These are phyloP conservation scores for Colletotrichum lindemuthianum DNA, from an alignment of 2,329 filamentous ascomycete genomes.

Conservation along the genomic window DNA sequence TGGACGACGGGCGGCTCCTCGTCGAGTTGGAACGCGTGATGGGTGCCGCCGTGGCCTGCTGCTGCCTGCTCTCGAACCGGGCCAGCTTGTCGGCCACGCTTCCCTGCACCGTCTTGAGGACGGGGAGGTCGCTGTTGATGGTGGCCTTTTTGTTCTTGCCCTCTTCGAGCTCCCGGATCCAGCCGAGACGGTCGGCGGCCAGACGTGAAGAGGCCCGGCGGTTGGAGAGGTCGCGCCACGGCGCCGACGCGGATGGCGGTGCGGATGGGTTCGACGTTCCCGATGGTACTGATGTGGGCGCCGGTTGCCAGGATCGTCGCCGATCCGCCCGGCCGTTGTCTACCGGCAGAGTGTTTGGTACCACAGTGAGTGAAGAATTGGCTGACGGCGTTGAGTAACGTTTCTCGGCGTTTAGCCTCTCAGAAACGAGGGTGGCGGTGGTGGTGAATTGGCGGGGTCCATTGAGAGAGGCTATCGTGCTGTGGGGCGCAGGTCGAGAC, in stretches of 20 bases:
- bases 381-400: conserved; percentile 19
- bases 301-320: conserved; percentile 26
- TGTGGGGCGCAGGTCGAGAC: not conserved
- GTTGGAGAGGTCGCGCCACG: conserved; percentile 6
- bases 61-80: conserved; percentile 24
- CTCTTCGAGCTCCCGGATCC: conserved; percentile 30
- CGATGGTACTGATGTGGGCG: conserved; percentile 10
- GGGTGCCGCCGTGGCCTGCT: not conserved
- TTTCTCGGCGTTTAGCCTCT: conserved; percentile 14
- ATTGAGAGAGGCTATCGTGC: not conserved
- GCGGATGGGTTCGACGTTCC: conserved; percentile 4
- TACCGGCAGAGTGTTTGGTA: not conserved
- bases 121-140: conserved; percentile 20
- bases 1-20: conserved; percentile 17
- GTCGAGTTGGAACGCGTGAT: conserved; percentile 27
- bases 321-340: conserved; percentile 7
- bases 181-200: conserved; percentile 23
- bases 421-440: not conserved
- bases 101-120: conserved; percentile 26
- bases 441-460: not conserved
- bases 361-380: not conserved
- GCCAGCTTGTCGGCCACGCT: conserved; percentile 31
- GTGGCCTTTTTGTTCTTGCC: conserved; percentile 12
- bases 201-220: conserved; percentile 12
- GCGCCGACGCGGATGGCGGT: conserved; percentile 22